Base-by-base conservation (phyloP, 2,329 filamentous ascomycete species). In the Fonsecaea erecta region DNA sequence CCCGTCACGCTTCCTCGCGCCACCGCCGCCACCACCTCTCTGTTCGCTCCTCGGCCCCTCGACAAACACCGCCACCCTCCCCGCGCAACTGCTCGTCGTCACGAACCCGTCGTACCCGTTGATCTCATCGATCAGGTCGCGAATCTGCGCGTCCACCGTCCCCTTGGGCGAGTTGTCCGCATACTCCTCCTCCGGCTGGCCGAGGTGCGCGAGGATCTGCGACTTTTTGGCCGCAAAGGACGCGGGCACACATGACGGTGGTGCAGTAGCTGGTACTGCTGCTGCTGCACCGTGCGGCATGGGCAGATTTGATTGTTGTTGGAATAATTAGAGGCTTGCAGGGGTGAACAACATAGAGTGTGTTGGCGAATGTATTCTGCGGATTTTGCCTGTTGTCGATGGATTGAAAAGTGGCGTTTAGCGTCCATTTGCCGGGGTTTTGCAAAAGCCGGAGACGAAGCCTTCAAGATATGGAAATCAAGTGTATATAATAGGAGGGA, bases 71-170 rank as follows among this genome's bases (percentile, higher is more conserved):
- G 90, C 93, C 53, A 96, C 86, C 59, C 94, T 84, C 0, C 94
- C 94, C 1, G 92, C 91, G 76, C 94, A 98, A 77, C 93, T 97
- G 78, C 93, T 97, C 2, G 93, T 97, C 1, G 94, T 97, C 35
- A 96, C 92, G 46, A 93, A 85, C 1, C 91, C 92, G 1, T 88
- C 84, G 5, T 89, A 74, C 1, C 73, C 76, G 77, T 98, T 98
- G 75, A 98, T 89, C 54, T 70, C 62, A 57, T 84, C 83, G 66
- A 98, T 93, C 60, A 97, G 81, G 24, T 88, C 83, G 53, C 89
- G 85, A 70, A 98, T 93, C 0, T 88, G 90, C 54, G 81, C 85
- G 76, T 98, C 94, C 21, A 98, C 85, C 0, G 88, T 90, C 16
- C 93, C 94, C 80, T 97, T 97, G 2, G 94, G 93, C 1, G 92